These are phyloP conservation scores for Puccinellia tenuiflora DNA, from an alignment of 176 grass and related monocot species.

Conservation along the genomic window DNA sequence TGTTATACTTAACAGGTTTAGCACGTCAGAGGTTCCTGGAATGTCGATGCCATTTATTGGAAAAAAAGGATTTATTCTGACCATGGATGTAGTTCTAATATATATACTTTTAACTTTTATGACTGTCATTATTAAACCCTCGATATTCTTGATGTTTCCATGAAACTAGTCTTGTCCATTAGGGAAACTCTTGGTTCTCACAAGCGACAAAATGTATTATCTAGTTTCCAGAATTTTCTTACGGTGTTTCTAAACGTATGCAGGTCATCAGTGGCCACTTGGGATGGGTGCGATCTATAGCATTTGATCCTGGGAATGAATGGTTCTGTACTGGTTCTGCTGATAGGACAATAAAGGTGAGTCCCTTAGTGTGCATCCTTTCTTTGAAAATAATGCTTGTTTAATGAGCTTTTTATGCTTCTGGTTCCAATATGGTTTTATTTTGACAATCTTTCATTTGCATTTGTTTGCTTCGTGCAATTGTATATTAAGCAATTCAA, in stretches of 20 bases:
- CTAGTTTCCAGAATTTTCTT: neutral
- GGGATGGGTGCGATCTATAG: constrained; percentile 91
- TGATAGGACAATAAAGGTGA: constrained; percentile 91
- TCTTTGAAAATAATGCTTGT: neutral
- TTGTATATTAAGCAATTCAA: constrained; percentile 3
- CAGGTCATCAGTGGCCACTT: constrained; percentile 98
- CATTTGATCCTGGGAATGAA: constrained; percentile 83
- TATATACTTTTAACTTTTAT: neutral
- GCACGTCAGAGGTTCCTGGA: neutral
- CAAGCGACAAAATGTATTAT: neutral
- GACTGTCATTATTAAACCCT: neutral
- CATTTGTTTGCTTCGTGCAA: neutral
- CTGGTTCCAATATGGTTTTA: neutral
- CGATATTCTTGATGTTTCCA: neutral
- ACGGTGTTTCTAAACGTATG: neutral
- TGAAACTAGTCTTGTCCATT: neutral
- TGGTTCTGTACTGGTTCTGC: constrained; percentile 96
- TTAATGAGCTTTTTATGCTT: neutral
- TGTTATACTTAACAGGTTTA: neutral
- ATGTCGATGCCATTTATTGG: neutral
- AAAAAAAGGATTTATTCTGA: neutral
- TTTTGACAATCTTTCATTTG: neutral
- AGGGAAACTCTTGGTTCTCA: neutral
- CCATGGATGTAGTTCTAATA: neutral
- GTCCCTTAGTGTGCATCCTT: neutral